Base-by-base conservation (phyloP, 202 grass and related monocot genomes). In the Alloteropsis angusta region DNA sequence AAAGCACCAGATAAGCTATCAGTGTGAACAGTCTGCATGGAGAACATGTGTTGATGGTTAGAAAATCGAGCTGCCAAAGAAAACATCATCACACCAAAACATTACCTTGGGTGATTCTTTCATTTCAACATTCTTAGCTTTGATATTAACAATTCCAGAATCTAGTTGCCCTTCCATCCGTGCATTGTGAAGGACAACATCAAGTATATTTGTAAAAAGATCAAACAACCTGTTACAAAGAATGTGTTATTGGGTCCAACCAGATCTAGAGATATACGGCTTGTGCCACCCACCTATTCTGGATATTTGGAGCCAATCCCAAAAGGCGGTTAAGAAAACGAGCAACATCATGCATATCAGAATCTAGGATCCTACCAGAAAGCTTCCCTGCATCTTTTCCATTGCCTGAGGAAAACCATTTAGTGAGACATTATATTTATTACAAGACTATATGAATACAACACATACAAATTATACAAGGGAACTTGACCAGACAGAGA, bases 81-180 rank as follows among this genome's bases (percentile, higher is more conserved):
- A 79, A 80, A 62, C 35, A 38, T 46, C 15, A 77, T 73, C 57
- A 72, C 35, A 69, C 50, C 19, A 8, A 75, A 66, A 45, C 19
- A 78, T 68, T 88, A 93, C 96, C 82, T 90, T 99, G 18, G 96
- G 96, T 44, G 81, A 74, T 81, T 85, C 88, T 80, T 84, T 87
- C 86, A 96, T 81, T 90, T 99, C 88, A 87, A 96, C 88, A 68
- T 85, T 91, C n/a, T 91, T 95, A 81, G 88, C 92, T 84, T 86
- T 99, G 47, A 99, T 96, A 91, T 99, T 86, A 85, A 99, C 92
- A 67, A 99, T 99, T 77, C 96, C 96, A 73, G 92, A 99, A 83
- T 99, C 96, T 71, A 96, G 74, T 71, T 99, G 92, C 19, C 96
- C 96, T 87, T 99, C 96, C 58, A 81, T 91, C 70, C 90, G 88